Base-by-base conservation (phyloP, 352 stramenopile species). In the Aphanomyces cochlioides region DNA sequence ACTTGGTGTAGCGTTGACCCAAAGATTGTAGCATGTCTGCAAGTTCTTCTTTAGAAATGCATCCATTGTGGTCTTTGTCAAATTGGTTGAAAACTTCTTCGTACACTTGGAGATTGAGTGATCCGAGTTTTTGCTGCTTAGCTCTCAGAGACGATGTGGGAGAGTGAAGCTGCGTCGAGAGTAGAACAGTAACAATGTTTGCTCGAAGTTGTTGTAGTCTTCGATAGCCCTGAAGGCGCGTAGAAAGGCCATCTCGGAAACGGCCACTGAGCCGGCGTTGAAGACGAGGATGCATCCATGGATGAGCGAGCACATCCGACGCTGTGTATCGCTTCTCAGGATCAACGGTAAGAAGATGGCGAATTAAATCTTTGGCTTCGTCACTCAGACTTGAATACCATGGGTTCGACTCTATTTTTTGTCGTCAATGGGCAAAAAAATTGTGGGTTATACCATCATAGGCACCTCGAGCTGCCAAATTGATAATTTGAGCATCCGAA, bases 61-160 rank as follows among this genome's bases (percentile, higher is more conserved):
- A 77, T 1, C 85, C 85, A 0, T 80, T 90, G 60, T 86, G 77
- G 54, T 92, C 85, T 73, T 89, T 89, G 73, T 92, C 85, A 39
- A 92, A 90, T 0, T 90, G 75, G 50, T 72, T 67, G 59, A 92
- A 92, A 3, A 84, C 85, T 59, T 90, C 83, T 73, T 81, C 87
- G 73, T 90, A 92, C 81, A 90, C 90, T 57, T 90, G 82, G 78
- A 90, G 88, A 70, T 92, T 92, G 47, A 89, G 75, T 2, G 81
- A 90, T n/a, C n/a, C 45, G 45, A 53, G 45, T 15, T 2, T n/a
- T 28, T 28, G 28, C 28, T 28, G 28, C 28, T 28, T 28, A 2
- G 28, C 28, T 28, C 28, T 28, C 28, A 28, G 28, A 28, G 28
- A 28, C 45, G 45, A n/a, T 53, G 45, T 53, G 45, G 13, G 45